Percentiles rank a stretch among this genome's conserved stretches.
These are phyloP conservation scores for Podospora sp. DNA, from an alignment of 495 filamentous ascomycete species.

Conservation along the genomic window DNA sequence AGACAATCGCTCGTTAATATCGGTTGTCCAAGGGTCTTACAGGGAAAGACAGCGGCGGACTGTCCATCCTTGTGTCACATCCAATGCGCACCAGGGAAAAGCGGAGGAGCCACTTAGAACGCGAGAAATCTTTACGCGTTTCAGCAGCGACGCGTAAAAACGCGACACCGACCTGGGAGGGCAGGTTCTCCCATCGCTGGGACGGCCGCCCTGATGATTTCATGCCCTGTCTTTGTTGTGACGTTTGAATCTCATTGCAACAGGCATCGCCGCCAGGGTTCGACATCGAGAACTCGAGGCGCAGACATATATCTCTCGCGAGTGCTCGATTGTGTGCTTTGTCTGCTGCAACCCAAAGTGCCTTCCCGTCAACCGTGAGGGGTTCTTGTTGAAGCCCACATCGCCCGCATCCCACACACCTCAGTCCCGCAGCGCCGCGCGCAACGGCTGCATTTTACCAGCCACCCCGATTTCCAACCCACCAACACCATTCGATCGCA, in stretches of 20 bases:
- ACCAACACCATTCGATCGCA: conserved; percentile 30
- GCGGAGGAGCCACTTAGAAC: conserved; percentile 18
- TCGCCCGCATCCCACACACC: not conserved
- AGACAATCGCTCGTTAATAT: not conserved
- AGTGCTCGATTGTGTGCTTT: not conserved
- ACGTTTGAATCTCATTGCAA: not conserved
- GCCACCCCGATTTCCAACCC: conserved; percentile 35
- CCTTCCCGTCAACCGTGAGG: conserved; percentile 4
- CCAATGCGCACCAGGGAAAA: conserved; percentile 22
- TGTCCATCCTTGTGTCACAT: conserved; percentile 26
- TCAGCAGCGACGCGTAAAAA: conserved; percentile 23
- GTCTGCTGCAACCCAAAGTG: not conserved
- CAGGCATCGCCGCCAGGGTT: not conserved
- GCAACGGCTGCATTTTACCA: conserved; percentile 31
- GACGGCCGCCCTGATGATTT: conserved; percentile 13
- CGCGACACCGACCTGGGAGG: conserved; percentile 15
- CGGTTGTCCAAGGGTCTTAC: conserved; percentile 9
- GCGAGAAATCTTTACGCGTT: conserved; percentile 13
- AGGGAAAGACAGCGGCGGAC: conserved; percentile 7
- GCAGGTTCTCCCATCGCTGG: not conserved
- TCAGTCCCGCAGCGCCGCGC: conserved; percentile 7
- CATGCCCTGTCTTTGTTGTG: not conserved
- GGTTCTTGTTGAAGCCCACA: not conserved
- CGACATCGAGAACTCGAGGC: conserved; percentile 1
- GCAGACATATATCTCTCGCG: not conserved